phyloP scores from a whole-genome alignment of 495 filamentous ascomycete genomes.

The Choiromyces venosus region DNA sequence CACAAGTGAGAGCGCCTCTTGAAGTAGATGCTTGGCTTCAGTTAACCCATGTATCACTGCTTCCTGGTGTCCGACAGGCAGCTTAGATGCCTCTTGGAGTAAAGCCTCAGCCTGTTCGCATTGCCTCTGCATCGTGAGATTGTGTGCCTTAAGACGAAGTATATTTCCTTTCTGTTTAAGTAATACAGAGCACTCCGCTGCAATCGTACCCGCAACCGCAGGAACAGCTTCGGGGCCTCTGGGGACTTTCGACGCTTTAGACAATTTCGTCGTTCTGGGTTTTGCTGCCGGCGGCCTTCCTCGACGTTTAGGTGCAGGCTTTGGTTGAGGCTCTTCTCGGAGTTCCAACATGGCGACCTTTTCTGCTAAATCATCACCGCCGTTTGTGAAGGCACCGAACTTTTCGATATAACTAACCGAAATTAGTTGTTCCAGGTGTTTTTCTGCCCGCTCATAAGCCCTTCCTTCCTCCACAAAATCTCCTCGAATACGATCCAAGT shows the following conservation, averaged over 20 bases:
- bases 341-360: slow-evolving; percentile 38
- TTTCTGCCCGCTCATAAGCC: slow-evolving; percentile 41
- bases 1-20: slow-evolving; percentile 62
- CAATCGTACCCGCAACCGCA: slow-evolving; percentile 22
- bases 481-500: slow-evolving; percentile 30
- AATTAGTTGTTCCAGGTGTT: slow-evolving; percentile 28
- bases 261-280: slow-evolving; percentile 36
- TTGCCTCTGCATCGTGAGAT: slow-evolving; percentile 53
- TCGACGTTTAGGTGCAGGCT: slow-evolving; percentile 32
- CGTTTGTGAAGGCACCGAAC: slow-evolving; percentile 13
- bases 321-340: slow-evolving; percentile 44
- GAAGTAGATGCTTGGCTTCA: slow-evolving; percentile 55
- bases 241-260: slow-evolving; percentile 35
- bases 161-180: slow-evolving; percentile 57
- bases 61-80: slow-evolving; percentile 46
- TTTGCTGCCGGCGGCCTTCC: slow-evolving; percentile 9
- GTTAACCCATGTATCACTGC: slow-evolving; percentile 50
- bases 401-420: slow-evolving; percentile 27
- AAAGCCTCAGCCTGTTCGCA: slow-evolving; percentile 51
- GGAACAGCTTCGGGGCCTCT: slow-evolving; percentile 39
- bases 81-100: slow-evolving; percentile 49
- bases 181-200: slow-evolving; percentile 54
- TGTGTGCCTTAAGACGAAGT: slow-evolving; percentile 59
- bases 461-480: slow-evolving; percentile 40
- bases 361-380: slow-evolving; percentile 17